Conservation (phyloP, 345 rosid species). For the Citropsis articulata region DNA sequence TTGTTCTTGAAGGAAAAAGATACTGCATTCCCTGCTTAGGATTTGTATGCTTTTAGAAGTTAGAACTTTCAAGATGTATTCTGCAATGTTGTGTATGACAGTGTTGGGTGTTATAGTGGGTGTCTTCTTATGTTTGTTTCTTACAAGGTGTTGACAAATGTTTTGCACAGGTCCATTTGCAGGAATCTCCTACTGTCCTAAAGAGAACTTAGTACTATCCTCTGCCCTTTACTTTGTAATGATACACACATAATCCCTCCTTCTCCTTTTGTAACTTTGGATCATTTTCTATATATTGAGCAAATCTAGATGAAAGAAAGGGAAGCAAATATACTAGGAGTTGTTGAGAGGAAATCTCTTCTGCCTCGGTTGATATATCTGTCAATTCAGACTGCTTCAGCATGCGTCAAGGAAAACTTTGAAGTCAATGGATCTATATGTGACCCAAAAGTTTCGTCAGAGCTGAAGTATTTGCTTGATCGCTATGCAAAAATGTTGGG, state of each 20-base stretch:
- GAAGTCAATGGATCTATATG: slow-evolving; percentile 58
- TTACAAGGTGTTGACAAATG: neutral
- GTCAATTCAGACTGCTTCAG: slow-evolving; percentile 71
- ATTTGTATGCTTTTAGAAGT: neutral
- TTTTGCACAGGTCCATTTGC: slow-evolving; percentile 76
- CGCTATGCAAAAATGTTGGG: slow-evolving; percentile 72
- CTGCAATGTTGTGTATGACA: neutral
- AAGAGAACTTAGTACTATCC: slow-evolving; percentile 55
- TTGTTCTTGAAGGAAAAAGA: neutral
- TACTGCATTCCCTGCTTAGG: neutral
- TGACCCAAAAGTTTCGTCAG: slow-evolving; percentile 48
- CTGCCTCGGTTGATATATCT: slow-evolving; percentile 82
- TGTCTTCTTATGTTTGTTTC: slow-evolving; percentile 7
- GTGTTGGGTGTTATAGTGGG: neutral
- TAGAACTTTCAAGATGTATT: neutral
- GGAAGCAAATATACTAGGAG: slow-evolving; percentile 50
- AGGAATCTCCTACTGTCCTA: slow-evolving; percentile 64
- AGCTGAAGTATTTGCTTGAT: slow-evolving; percentile 70
- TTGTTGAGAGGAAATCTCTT: slow-evolving; percentile 69
- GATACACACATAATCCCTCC: neutral
- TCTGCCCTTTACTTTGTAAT: slow-evolving; percentile 14
- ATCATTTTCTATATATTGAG: slow-evolving; percentile 7
- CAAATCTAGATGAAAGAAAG: slow-evolving; percentile 55
- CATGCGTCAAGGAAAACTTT: slow-evolving; percentile 49
- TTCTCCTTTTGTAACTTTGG: slow-evolving; percentile 6